Percentiles rank a stretch among this genome's conserved stretches.
Evolutionary conservation across 108 stramenopile genomes (phyloP).

Genomic region (Discostella stelligeroides): DNA sequence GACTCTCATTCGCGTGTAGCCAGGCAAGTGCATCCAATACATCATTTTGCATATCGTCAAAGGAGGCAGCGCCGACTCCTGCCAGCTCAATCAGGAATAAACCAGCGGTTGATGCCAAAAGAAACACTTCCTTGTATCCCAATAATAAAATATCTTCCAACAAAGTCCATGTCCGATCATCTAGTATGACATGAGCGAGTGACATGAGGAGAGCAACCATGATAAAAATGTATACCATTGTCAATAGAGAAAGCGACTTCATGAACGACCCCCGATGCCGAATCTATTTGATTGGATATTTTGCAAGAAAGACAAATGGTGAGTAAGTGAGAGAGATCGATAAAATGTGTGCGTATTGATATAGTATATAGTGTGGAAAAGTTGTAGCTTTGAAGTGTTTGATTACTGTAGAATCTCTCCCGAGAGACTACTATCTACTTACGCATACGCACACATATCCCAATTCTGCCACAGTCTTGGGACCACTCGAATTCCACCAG

Average conservation of each 20-base stretch:
- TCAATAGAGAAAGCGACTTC: constrained; percentile 21
- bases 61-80: constrained; percentile 42
- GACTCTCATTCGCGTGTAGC: constrained; percentile 31
- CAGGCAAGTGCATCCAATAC: constrained; percentile 62
- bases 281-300: constrained; percentile 19
- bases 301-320: neutral
- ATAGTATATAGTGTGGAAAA: no score
- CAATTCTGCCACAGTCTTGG: constrained; percentile 47
- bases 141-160: constrained; percentile 14
- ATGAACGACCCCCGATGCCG: constrained; percentile 70
- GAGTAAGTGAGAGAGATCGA: neutral
- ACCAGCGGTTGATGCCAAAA: constrained; percentile 8
- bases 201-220: constrained; percentile 8
- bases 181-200: neutral
- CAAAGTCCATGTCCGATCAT: neutral
- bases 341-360: no score
- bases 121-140: constrained; percentile 4
- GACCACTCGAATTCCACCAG: constrained; percentile 74
- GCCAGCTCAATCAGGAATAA: constrained; percentile 31
- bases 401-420: no score
- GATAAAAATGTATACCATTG: constrained; percentile 16
- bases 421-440: no score
- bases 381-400: neutral
- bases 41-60: constrained; percentile 65
- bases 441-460: constrained; percentile 55